Percentiles rank a stretch among this genome's conserved stretches.
Evolutionary conservation across 441 rosid species (phyloP).

Genomic region (Euphorbia schlechtendalii): DNA sequence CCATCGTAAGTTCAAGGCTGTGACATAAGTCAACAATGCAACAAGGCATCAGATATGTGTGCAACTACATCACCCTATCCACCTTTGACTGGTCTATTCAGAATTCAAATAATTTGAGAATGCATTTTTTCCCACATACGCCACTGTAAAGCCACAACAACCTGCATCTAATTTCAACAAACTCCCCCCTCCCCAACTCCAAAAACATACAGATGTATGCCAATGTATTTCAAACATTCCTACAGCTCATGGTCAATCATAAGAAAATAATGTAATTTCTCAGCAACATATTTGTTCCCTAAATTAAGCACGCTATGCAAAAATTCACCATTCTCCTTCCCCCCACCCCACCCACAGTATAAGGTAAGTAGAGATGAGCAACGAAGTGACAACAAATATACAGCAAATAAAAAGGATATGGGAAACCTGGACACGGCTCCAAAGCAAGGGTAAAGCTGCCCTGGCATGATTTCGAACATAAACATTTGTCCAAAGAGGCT

Average conservation of each 20-base stretch:
- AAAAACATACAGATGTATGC: not conserved
- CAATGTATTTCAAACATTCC: not conserved
- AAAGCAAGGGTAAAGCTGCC: constrained; percentile 92
- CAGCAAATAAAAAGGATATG: not conserved
- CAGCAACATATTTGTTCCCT: not conserved
- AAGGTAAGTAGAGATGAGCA: not conserved
- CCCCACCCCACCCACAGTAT: not conserved
- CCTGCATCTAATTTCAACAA: not conserved
- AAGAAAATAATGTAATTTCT: not conserved
- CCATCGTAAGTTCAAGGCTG: not conserved
- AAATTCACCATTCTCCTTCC: constrained; percentile 1
- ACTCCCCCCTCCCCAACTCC: not conserved
- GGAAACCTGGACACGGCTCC: constrained; percentile 99
- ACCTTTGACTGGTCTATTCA: not conserved
- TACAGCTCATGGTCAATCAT: not conserved
- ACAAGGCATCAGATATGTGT: not conserved
- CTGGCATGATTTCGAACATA: constrained; percentile 80
- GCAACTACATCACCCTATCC: not conserved
- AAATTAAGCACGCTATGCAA: constrained; percentile 2
- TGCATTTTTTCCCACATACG: not conserved
- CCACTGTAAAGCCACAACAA: not conserved
- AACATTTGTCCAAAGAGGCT: constrained; percentile 94
- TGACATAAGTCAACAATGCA: not conserved
- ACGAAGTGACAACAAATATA: not conserved
- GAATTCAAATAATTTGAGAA: not conserved